These are phyloP conservation scores for Pochonia chlamydosporia DNA, from an alignment of 2,329 filamentous ascomycete species.

Conservation along the genomic window DNA sequence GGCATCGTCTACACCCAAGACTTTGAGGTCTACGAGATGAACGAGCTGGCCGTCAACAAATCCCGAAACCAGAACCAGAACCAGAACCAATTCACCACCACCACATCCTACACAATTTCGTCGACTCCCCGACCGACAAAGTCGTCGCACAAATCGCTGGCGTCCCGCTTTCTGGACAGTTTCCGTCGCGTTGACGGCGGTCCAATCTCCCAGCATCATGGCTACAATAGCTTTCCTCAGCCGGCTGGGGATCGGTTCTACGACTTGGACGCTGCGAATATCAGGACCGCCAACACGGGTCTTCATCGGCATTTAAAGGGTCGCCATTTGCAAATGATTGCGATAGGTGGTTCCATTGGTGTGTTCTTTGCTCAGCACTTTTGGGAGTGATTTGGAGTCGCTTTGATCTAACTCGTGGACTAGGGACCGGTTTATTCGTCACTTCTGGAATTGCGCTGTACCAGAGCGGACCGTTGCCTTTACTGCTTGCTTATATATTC, in stretches of 20 bases:
- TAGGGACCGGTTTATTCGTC: slow-evolving; percentile 72
- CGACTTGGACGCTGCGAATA: slow-evolving; percentile 18
- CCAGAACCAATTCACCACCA: slow-evolving; percentile 6
- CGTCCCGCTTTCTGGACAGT: slow-evolving; percentile 40
- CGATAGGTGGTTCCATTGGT: slow-evolving; percentile 88
- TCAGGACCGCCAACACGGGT: not conserved
- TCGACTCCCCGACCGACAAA: not conserved
- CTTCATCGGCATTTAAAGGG: slow-evolving; percentile 73
- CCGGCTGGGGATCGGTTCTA: slow-evolving; percentile 31
- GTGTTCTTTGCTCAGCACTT: too few species aligned
- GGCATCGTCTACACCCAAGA: slow-evolving; percentile 13
- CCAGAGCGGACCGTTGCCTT: slow-evolving; percentile 68
- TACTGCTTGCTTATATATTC: slow-evolving; percentile 71
- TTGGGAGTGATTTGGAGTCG: too few species aligned
- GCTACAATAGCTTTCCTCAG: slow-evolving; percentile 17
- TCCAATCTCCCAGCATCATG: slow-evolving; percentile 27
- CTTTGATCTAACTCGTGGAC: not conserved
- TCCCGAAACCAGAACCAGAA: too few species aligned
- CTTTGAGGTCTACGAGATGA: slow-evolving; percentile 15
- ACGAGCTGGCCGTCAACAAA: slow-evolving; percentile 4
- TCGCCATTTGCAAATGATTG: slow-evolving; percentile 94
- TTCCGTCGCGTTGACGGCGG: slow-evolving; percentile 49
- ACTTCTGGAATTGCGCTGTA: slow-evolving; percentile 68
- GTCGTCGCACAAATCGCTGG: slow-evolving; percentile 11
- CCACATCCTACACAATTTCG: slow-evolving; percentile 10